Base-by-base conservation (phyloP, 176 grass and related monocot species). In the Avena eriantha region DNA sequence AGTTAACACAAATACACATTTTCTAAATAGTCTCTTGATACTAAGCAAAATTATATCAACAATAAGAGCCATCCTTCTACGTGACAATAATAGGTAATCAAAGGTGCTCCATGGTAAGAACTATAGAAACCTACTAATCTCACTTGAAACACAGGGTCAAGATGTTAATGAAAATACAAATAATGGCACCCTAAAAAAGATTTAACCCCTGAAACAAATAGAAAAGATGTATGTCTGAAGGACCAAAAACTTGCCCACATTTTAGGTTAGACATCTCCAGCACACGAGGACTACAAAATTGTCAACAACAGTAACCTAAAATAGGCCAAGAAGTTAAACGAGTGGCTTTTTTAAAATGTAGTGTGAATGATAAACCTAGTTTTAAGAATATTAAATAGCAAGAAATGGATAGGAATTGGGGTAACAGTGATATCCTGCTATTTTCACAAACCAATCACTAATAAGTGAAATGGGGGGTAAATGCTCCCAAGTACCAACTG, bases 111-210 rank as follows among this genome's bases (percentile, higher is more conserved):
- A 79, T 23, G 17, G 17, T 15, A 84, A 80, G 47, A 35, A 35
- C 45, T 19, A 65, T 10, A n/a, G 45, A 58, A 83, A 46, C 0
- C 53, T 17, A 71, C 7, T 51, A 19, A 80, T 73, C 45, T 56
- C 71, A 74, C 47, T 14, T 80, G 15, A 73, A 73, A 84, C 55
- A 79, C 17, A 80, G 73, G 34, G 29, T n/a, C 29, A 29, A 29
- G 31, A 43, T 26, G 10, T 53, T 61, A 58, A 17, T 4, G 16
- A n/a, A 72, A 63, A 46, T 12, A 45, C 16, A 67, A 54, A 69
- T 69, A 12, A 57, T 88, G 59, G 23, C 19, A 83, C 6, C 60
- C 69, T 29, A 51, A 8, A 50, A 11, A 51, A 29, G 14, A 49
- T 9, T n/a, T 45, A 45, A 23, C 34, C 19, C 55, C 18, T 17